Evolutionary conservation across 2,329 filamentous ascomycete genomes (phyloP).

Genomic region (Akanthomyces dipterigenus): DNA sequence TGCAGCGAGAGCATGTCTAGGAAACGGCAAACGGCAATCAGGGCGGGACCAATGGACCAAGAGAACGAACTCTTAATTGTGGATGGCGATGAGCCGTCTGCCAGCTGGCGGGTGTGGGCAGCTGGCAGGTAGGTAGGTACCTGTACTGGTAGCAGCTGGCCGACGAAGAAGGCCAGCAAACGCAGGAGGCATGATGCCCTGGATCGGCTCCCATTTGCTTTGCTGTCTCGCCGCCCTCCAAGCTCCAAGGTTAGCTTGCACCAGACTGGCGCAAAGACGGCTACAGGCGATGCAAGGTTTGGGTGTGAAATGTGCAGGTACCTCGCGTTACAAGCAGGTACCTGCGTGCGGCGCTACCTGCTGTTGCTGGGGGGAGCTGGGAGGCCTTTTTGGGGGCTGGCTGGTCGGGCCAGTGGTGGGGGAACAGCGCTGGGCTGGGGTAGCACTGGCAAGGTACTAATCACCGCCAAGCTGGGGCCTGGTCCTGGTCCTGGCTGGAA

Average conservation of each 20-base stretch:
- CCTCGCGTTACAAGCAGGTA: conserved; percentile 10
- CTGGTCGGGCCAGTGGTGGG: too few species aligned
- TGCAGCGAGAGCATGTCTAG: conserved; percentile 4
- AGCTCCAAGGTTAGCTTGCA: neutral
- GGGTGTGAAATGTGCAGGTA: neutral
- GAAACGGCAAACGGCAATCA: conserved; percentile 10
- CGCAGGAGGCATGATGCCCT: neutral
- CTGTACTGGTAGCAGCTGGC: conserved; percentile 2
- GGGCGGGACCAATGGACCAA: neutral
- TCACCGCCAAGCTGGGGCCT: neutral
- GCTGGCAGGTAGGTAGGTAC: too few species aligned
- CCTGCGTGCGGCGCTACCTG: neutral
- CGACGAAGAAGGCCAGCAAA: neutral
- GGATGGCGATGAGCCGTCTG: neutral
- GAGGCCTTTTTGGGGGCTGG: neutral
- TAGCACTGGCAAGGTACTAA: conserved; percentile 1
- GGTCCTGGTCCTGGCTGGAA: neutral
- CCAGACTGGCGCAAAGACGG: neutral
- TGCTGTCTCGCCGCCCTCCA: neutral
- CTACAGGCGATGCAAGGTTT: neutral
- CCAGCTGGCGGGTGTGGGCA: neutral
- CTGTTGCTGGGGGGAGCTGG: neutral
- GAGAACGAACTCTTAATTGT: conserved; percentile 7
- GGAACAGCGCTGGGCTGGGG: neutral
- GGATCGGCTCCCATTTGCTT: neutral